Evolutionary conservation across 305 asterid genomes (phyloP).

Genomic region (Fraxinus latifolia): DNA sequence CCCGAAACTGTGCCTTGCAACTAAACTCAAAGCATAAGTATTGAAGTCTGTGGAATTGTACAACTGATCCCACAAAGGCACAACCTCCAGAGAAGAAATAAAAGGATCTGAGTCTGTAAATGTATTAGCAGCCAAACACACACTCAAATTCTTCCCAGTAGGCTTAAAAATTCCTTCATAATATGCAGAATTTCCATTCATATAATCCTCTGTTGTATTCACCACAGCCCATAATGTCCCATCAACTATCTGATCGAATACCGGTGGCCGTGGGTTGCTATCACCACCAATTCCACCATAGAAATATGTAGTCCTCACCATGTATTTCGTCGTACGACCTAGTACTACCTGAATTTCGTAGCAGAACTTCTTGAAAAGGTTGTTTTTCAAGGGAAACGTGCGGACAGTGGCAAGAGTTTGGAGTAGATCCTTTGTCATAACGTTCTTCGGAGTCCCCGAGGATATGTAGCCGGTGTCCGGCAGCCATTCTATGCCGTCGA

Average conservation of each 20-base stretch:
- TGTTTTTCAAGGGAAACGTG: constrained; percentile 57
- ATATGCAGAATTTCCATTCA: constrained; percentile 32
- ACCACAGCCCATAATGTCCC: constrained; percentile 82
- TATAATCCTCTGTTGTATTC: constrained; percentile 77
- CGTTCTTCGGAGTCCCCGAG: constrained; percentile 45
- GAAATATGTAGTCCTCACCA: constrained; percentile 68
- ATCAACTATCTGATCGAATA: constrained; percentile 86
- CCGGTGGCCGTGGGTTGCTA: constrained; percentile 76
- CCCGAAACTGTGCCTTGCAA: constrained; percentile 83
- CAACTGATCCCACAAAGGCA: constrained; percentile 61
- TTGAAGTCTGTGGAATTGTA: constrained; percentile 80
- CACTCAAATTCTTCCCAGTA: constrained; percentile 65
- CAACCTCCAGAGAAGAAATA: constrained; percentile 77
- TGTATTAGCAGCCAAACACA: constrained; percentile 74
- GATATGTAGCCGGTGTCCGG: constrained; percentile 54
- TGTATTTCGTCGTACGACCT: constrained; percentile 49
- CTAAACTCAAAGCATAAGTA: constrained; percentile 48
- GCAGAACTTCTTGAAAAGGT: constrained; percentile 70
- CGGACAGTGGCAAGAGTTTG: constrained; percentile 58
- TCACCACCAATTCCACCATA: constrained; percentile 76
- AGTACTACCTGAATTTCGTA: constrained; percentile 51
- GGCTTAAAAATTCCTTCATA: constrained; percentile 75
- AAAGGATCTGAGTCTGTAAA: constrained; percentile 90
- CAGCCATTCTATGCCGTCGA: constrained; percentile 54
- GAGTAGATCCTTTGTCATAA: constrained; percentile 25